phyloP scores from a whole-genome alignment of 2,329 filamentous ascomycete genomes.

The Aspergillus transmontanensis region DNA sequence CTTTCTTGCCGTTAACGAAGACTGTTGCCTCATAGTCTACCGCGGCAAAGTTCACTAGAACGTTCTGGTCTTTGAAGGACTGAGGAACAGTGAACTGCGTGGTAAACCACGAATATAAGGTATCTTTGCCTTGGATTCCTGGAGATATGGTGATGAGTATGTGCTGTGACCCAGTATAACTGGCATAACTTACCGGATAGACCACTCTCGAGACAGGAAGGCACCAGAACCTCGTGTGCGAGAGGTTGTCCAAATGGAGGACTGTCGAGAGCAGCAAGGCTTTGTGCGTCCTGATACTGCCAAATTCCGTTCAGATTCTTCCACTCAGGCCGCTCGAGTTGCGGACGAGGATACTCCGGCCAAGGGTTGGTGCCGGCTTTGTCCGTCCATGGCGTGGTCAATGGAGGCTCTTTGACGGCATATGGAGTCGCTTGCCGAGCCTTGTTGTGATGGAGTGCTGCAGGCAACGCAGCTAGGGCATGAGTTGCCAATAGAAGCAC shows the following conservation, averaged over 20 bases:
- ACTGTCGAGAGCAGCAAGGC: conserved; percentile 39
- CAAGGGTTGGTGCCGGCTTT: conserved; percentile 52
- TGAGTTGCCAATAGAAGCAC: conserved; percentile 10
- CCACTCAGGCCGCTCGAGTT: conserved; percentile 51
- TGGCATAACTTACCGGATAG: conserved; percentile 46
- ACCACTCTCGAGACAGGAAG: conserved; percentile 58
- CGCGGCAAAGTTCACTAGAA: conserved; percentile 54
- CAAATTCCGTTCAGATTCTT: conserved; percentile 54
- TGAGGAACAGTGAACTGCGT: conserved; percentile 53
- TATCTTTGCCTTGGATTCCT: conserved; percentile 42
- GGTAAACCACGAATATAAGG: conserved; percentile 51
- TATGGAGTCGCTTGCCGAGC: conserved; percentile 31
- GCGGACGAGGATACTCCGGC: conserved; percentile 54
- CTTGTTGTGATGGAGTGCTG: conserved; percentile 2
- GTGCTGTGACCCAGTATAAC: not conserved
- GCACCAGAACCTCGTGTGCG: conserved; percentile 51
- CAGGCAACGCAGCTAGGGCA: not conserved
- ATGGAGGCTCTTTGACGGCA: conserved; percentile 42
- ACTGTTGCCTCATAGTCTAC: conserved; percentile 58
- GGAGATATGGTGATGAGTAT: conserved; percentile 3
- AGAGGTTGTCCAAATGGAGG: conserved; percentile 51
- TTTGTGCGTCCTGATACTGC: conserved; percentile 47
- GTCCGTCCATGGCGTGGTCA: conserved; percentile 50
- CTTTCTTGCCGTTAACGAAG: conserved; percentile 59
- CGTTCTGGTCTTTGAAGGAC: conserved; percentile 44